A percentile compares a stretch with the other conserved stretches of the same genome.
phyloP scores from a whole-genome alignment of 169 alveolate species.

The Plasmodium reichenowi region DNA sequence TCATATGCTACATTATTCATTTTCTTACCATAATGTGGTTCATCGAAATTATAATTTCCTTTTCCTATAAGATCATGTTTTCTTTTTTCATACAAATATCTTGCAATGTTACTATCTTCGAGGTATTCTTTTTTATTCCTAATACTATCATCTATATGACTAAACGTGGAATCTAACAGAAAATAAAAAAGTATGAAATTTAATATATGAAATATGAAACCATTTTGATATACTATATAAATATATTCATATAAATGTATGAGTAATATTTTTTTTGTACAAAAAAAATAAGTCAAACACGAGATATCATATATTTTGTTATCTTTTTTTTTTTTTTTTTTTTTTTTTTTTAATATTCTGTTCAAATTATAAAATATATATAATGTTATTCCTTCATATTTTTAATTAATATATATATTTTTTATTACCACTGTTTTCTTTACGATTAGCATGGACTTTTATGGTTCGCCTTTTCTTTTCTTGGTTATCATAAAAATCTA shows the following conservation, averaged over 20 bases:
- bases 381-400: too few relatives aligned
- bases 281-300: too few relatives aligned
- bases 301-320: too few relatives aligned
- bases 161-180: conserved; percentile 13
- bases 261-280: too few relatives aligned
- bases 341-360: too few relatives aligned
- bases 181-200: neutral
- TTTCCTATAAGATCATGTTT: neutral
- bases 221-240: neutral
- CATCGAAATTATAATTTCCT: conserved; percentile 23
- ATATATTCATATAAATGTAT: too few relatives aligned
- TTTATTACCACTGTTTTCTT: conserved; percentile 33
- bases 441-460: conserved; percentile 31
- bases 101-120: conserved; percentile 30
- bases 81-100: conserved; percentile 45
- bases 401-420: neutral
- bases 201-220: neutral
- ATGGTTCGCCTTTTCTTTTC: conserved; percentile 35
- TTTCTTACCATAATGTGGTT: conserved; percentile 59
- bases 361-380: too few relatives aligned
- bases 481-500: conserved; percentile 7
- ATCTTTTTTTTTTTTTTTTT: too few relatives aligned
- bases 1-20: conserved; percentile 32
- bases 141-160: neutral
- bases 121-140: conserved; percentile 2